Conservation (phyloP, 2,329 filamentous ascomycete species). For the Xylariales sp. region DNA sequence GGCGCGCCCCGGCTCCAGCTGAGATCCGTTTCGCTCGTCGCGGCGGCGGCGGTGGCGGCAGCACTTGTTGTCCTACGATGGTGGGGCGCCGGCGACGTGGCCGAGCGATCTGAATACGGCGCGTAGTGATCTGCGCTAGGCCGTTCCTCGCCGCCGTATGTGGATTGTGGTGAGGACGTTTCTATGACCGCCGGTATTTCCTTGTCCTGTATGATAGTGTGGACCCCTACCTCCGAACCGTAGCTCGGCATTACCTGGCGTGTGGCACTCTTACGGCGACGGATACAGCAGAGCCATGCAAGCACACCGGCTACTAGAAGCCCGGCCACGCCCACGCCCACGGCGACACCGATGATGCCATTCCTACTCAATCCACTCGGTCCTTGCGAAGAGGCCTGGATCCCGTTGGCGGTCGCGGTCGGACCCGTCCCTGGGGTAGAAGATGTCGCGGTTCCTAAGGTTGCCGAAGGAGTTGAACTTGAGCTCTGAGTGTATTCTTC, state of each 20-base stretch:
- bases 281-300: constrained; percentile 57
- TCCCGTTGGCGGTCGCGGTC: background rate
- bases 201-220: constrained; percentile 58
- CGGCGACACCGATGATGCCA: constrained; percentile 45
- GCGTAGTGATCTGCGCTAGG: constrained; percentile 43
- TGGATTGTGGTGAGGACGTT: constrained; percentile 39
- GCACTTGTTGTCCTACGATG: constrained; percentile 16
- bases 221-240: constrained; percentile 42
- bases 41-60: background rate
- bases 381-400: background rate
- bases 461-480: constrained; percentile 15
- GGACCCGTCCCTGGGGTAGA: constrained; percentile 8
- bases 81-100: constrained; percentile 28
- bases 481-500: background rate
- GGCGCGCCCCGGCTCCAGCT: constrained; percentile 14
- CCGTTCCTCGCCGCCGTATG: constrained; percentile 35
- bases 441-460: constrained; percentile 12
- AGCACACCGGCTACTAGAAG: constrained; percentile 55
- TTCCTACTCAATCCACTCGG: constrained; percentile 10
- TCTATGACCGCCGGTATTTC: constrained; percentile 35
- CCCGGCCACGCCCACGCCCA: constrained; percentile 47
- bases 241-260: constrained; percentile 44
- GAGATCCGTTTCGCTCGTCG: constrained; percentile 36
- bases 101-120: constrained; percentile 50
- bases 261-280: constrained; percentile 49